Evolutionary conservation across 2,329 filamentous ascomycete species (phyloP).

Genomic region (Fusarium zealandicum): DNA sequence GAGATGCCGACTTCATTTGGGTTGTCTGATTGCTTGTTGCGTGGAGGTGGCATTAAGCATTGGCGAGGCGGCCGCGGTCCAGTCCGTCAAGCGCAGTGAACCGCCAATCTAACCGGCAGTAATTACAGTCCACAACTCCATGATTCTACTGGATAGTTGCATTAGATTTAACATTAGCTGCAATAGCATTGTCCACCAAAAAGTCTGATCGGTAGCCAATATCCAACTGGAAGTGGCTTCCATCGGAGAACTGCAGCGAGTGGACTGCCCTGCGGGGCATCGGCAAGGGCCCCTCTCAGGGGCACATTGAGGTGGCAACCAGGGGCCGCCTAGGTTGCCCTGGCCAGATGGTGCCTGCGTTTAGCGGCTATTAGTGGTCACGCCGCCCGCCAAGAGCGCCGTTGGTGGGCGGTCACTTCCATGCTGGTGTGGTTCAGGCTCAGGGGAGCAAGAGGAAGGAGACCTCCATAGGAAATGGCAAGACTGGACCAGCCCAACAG

Average conservation of each 20-base stretch:
- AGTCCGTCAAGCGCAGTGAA: slow-evolving; percentile 4
- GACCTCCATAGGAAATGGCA: no score
- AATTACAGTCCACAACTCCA: slow-evolving; percentile 1
- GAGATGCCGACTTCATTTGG: neutral
- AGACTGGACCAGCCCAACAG: neutral
- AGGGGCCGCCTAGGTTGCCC: slow-evolving; percentile 6
- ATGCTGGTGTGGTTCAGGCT: slow-evolving; percentile 25
- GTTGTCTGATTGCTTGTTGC: neutral
- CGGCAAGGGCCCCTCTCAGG: slow-evolving; percentile 14
- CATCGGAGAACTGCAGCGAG: slow-evolving; percentile 7
- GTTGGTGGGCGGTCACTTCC: slow-evolving; percentile 22
- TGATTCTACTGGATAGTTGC: slow-evolving; percentile 6
- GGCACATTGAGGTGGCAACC: slow-evolving; percentile 2
- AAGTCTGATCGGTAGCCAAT: neutral
- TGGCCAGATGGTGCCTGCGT: slow-evolving; percentile 30
- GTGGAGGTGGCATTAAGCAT: slow-evolving; percentile 27
- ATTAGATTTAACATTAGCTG: no score
- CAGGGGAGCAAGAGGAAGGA: slow-evolving; percentile 19
- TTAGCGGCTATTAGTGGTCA: slow-evolving; percentile 33
- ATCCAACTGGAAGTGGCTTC: slow-evolving; percentile 5
- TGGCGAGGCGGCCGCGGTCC: slow-evolving; percentile 1
- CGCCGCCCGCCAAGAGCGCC: slow-evolving; percentile 25
- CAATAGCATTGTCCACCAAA: neutral
- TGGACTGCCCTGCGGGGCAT: slow-evolving; percentile 3
- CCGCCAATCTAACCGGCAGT: slow-evolving; percentile 12